Conservation (phyloP, 176 grass and related monocot species). For the Triticum timopheevii region DNA sequence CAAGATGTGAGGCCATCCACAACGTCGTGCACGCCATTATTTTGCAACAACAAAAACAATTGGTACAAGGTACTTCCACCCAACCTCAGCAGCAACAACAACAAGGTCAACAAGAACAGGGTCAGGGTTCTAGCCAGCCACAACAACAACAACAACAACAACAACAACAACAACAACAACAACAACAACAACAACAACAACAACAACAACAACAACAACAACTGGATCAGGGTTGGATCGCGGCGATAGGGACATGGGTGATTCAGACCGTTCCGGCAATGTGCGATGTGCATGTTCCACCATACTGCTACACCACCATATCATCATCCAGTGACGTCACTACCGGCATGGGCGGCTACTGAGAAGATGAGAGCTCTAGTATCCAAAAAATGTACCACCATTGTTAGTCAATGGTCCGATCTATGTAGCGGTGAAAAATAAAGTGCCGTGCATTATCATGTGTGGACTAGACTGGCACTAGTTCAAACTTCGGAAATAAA, state of each 20-base stretch:
- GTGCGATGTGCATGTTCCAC: not conserved
- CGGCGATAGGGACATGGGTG: not conserved
- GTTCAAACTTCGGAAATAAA: not conserved
- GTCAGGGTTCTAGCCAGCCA: not conserved
- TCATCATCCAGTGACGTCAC: not conserved
- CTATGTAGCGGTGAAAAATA: not conserved
- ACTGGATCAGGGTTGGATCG: not conserved
- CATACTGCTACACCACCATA: not conserved
- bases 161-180: not conserved
- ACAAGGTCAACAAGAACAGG: no score
- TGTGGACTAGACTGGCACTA: not conserved
- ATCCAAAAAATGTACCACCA: not conserved
- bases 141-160: not conserved
- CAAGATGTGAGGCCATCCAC: not conserved
- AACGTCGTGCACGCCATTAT: not conserved
- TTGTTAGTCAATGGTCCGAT: not conserved
- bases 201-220: not conserved
- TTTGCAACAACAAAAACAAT: not conserved
- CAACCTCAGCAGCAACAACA: not conserved
- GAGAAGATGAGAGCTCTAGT: no score
- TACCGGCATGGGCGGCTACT: not conserved
- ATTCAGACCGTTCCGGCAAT: not conserved
- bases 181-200: no score
- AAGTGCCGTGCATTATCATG: not conserved
- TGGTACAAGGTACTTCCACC: not conserved